Conservation (phyloP, 1,139 yeast species). For the Blastobotrys aristatus region DNA sequence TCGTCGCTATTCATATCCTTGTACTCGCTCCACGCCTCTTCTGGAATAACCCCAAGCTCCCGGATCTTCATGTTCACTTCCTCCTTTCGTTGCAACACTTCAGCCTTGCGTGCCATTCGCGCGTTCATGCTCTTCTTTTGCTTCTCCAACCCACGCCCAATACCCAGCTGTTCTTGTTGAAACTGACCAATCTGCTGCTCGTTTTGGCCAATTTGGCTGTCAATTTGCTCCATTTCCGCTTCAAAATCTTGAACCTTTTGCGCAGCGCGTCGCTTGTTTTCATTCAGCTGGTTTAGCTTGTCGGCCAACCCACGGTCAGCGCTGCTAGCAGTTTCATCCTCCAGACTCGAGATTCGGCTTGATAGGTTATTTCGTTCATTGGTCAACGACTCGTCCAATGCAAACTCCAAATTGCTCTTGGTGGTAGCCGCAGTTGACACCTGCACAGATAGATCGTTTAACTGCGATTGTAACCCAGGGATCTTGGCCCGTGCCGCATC, state of each 20-base stretch:
- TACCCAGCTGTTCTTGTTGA: constrained; percentile 51
- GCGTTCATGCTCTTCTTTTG: constrained; percentile 65
- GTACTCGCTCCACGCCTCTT: constrained; percentile 63
- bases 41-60: constrained; percentile 83
- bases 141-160: constrained; percentile 55
- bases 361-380: constrained; percentile 35
- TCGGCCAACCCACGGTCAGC: constrained; percentile 1
- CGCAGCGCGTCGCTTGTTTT: neutral
- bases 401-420: constrained; percentile 43
- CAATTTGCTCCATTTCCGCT: constrained; percentile 26
- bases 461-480: constrained; percentile 35
- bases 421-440: neutral
- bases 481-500: constrained; percentile 40
- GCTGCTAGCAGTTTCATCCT: constrained; percentile 2
- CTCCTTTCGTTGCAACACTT: constrained; percentile 58
- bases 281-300: constrained; percentile 6
- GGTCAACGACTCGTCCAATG: constrained; percentile 50
- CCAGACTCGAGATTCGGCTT: constrained; percentile 3
- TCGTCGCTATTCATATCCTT: constrained; percentile 45
- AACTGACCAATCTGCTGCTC: constrained; percentile 41
- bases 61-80: constrained; percentile 70
- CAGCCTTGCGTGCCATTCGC: constrained; percentile 57
- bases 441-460: constrained; percentile 4
- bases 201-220: constrained; percentile 11
- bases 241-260: constrained; percentile 12